Evolutionary conservation across 2,329 filamentous ascomycete species (phyloP), one percentile per base, ranked within the genome.

Genomic region (Macrophomina tecta): DNA sequence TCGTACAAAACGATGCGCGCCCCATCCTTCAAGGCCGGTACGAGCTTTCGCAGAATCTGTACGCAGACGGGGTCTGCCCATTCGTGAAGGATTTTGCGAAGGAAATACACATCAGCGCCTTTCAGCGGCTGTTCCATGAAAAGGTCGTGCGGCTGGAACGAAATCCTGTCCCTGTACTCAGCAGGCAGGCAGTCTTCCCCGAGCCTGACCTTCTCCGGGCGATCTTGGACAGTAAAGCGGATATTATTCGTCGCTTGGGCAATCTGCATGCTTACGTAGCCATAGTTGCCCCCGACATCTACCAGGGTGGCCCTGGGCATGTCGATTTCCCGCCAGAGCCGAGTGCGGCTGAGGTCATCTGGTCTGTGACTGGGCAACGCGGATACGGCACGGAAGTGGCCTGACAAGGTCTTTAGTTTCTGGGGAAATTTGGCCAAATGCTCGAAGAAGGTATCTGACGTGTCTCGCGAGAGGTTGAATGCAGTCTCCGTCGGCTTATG

Each of bases 81-180:
- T 76, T 89, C 87, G 73, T 90, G 86, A 8, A 90, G 75, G 69
- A 90, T 87, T 81, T 83, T 84, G 60, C 86, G 84, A 75, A 88
- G 83, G 70, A 85, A 81, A 74, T 87, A 88, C 2, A 86, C 82
- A 70, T 88, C 86, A 82, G 85, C 87, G 18, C 58, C 64, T 56
- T 82, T 77, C 14, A 85, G 79, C 0, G 82, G 80, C 74, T 90
- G 87, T 62, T 84, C 81, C 8, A 79, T 79, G 73, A 89, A 87
- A 72, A 90, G 87, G 70, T 88, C 84, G 72, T 90, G 86, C 4
- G 77, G 77, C 69, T 80, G 77, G 68, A 81, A 81, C 6, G 69
- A 72, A 45, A 79, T 72, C 46, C 76, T 74, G 18, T 68, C 70
- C 46, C 64, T 68, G 8, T 76, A 70, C 28, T 68, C 64, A 3